Conservation (phyloP, 495 filamentous ascomycete genomes). For the Podospora bellae-mahoneyi region DNA sequence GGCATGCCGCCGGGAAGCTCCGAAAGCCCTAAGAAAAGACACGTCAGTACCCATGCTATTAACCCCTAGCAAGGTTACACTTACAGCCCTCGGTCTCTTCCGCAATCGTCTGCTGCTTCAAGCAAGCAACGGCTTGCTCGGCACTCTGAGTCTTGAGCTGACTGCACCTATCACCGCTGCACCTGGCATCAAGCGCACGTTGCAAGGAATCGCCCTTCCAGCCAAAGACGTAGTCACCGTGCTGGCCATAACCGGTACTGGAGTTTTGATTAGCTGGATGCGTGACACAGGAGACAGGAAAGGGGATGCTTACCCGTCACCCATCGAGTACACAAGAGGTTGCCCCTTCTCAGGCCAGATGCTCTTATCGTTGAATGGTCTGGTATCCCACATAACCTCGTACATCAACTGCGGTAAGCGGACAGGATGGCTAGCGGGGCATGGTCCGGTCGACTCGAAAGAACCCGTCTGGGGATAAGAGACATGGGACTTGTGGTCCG, state of each 20-base stretch:
- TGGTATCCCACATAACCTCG: constrained; percentile 49
- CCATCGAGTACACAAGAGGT: constrained; percentile 49
- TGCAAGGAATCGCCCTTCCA: constrained; percentile 50
- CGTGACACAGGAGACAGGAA: not conserved
- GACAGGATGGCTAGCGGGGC: constrained; percentile 47
- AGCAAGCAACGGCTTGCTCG: constrained; percentile 34
- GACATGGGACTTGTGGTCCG: constrained; percentile 51
- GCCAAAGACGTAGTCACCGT: constrained; percentile 53
- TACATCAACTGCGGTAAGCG: constrained; percentile 50
- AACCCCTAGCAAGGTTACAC: not conserved
- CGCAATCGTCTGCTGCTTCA: constrained; percentile 30
- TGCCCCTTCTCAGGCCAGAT: constrained; percentile 45
- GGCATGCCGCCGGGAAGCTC: constrained; percentile 13
- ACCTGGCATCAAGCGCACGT: constrained; percentile 48
- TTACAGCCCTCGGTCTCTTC: constrained; percentile 40
- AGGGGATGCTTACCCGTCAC: constrained; percentile 35
- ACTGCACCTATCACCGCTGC: constrained; percentile 41
- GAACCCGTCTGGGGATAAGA: constrained; percentile 43
- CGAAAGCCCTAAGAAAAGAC: constrained; percentile 1
- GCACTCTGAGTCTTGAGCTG: constrained; percentile 34
- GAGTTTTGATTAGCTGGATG: not conserved
- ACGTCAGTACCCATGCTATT: not conserved
- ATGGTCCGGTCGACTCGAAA: constrained; percentile 39
- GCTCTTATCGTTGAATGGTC: constrained; percentile 41
- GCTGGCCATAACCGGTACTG: constrained; percentile 42